Evolutionary conservation across 495 filamentous ascomycete genomes (phyloP).

Genomic region (Neurospora tetraspora): DNA sequence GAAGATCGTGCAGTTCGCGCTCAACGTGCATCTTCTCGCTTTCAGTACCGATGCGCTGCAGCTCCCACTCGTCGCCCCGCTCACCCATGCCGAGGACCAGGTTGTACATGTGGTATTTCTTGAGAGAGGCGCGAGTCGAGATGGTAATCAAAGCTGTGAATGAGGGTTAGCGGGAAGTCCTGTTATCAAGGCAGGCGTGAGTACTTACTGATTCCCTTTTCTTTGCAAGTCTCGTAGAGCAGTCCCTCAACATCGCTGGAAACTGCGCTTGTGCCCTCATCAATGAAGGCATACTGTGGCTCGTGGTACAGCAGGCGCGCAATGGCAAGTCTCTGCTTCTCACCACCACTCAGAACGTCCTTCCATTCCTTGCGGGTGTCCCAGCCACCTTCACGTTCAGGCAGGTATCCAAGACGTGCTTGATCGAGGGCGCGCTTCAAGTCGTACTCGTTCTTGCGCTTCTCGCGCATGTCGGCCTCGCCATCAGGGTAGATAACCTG

Average conservation of each 20-base stretch:
- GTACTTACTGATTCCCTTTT: constrained; percentile 74
- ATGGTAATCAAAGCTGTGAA: constrained; percentile 72
- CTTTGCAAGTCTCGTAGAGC: constrained; percentile 85
- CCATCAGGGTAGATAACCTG: constrained; percentile 98
- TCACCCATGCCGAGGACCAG: constrained; percentile 69
- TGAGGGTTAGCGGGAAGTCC: constrained; percentile 13
- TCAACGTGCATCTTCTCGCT: constrained; percentile 85
- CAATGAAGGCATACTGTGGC: constrained; percentile 84
- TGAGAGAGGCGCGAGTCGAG: constrained; percentile 82
- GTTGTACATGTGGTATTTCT: constrained; percentile 89
- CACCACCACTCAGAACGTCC: constrained; percentile 91
- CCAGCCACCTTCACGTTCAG: constrained; percentile 90
- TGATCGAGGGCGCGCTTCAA: constrained; percentile 69
- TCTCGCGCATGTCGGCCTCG: constrained; percentile 84
- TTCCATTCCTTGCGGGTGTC: constrained; percentile 97
- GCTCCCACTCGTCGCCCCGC: constrained; percentile 62
- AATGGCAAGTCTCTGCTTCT: constrained; percentile 92
- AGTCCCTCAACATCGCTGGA: constrained; percentile 89
- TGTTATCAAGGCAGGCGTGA: background rate
- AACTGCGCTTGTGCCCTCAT: constrained; percentile 92
- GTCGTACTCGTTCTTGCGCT: constrained; percentile 60
- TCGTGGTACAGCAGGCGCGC: constrained; percentile 90
- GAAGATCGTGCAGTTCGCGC: constrained; percentile 75
- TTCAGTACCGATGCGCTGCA: constrained; percentile 86
- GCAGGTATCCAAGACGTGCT: constrained; percentile 79